Percentiles rank a stretch among this genome's conserved stretches.
Conservation (phyloP, 2,329 filamentous ascomycete genomes). For the Rhytidhysteron rufulum region DNA sequence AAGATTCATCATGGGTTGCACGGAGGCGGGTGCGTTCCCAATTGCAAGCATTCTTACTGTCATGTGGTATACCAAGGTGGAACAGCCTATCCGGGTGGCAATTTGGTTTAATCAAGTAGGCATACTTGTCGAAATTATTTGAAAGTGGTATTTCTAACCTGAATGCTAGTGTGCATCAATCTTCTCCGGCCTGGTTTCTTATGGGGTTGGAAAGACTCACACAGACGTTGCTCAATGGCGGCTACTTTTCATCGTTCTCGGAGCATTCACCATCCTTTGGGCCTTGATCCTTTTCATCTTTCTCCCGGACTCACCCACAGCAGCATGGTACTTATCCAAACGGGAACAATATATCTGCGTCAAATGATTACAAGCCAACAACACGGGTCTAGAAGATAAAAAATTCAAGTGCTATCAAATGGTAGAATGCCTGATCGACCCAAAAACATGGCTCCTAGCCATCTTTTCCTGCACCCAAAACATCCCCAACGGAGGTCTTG, state of each 20-base stretch:
- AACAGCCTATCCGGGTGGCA: conserved; percentile 31
- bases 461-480: conserved; percentile 38
- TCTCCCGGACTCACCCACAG: conserved; percentile 22
- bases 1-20: conserved; percentile 53
- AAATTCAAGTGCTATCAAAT: conserved; percentile 47
- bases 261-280: conserved; percentile 25
- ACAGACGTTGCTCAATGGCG: too few species aligned
- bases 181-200: too few species aligned
- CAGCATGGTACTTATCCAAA: conserved; percentile 1
- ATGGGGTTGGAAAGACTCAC: too few species aligned
- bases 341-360: conserved; percentile 11
- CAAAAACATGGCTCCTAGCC: conserved; percentile 42
- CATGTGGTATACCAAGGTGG: conserved; percentile 36
- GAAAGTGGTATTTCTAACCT: too few species aligned
- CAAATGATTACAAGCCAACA: conserved; percentile 44
- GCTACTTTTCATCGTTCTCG: conserved; percentile 37
- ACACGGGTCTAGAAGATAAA: conserved; percentile 51
- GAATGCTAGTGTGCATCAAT: too few species aligned
- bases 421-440: conserved; percentile 42
- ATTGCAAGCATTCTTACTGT: conserved; percentile 24
- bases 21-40: conserved; percentile 53
- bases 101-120: too few species aligned
- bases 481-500: conserved; percentile 41
- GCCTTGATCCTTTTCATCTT: conserved; percentile 36
- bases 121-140: too few species aligned